phyloP scores from a whole-genome alignment of 2,329 filamentous ascomycete species.

The Aspergillus alliaceus region DNA sequence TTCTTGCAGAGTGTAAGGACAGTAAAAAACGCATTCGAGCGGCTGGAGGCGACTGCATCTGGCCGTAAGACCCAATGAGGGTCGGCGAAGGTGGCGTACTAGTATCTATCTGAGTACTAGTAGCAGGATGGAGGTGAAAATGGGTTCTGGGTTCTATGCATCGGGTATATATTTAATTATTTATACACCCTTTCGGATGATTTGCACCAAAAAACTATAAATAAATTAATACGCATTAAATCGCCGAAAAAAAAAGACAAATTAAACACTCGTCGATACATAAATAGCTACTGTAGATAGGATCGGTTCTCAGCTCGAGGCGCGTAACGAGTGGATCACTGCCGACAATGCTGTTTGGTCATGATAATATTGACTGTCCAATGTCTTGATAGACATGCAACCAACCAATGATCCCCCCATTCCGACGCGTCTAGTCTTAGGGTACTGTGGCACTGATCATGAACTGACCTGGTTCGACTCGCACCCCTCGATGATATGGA shows the following conservation, averaged over 20 bases:
- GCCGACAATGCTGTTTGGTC: background rate
- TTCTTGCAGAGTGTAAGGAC: slow-evolving; percentile 31
- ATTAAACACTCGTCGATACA: too few relatives aligned
- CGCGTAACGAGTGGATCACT: background rate
- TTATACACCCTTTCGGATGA: too few relatives aligned
- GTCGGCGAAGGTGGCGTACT: background rate
- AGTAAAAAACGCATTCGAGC: slow-evolving; percentile 31
- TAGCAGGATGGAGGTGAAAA: too few relatives aligned
- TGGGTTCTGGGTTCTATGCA: background rate
- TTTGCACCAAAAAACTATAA: too few relatives aligned
- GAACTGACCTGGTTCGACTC: background rate
- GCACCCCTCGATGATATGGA: background rate
- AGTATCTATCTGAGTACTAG: background rate
- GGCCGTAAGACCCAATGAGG: slow-evolving; percentile 29
- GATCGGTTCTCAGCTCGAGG: background rate
- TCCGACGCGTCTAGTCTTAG: background rate
- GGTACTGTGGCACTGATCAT: background rate
- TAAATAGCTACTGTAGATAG: background rate
- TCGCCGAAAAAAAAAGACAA: too few relatives aligned
- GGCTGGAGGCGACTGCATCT: slow-evolving; percentile 18
- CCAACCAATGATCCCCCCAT: background rate
- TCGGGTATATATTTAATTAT: background rate
- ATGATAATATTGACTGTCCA: background rate
- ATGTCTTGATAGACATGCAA: background rate
- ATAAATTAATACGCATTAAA: too few relatives aligned